phyloP scores from a whole-genome alignment of 208 protist species.

The Cochliopodium minus region DNA sequence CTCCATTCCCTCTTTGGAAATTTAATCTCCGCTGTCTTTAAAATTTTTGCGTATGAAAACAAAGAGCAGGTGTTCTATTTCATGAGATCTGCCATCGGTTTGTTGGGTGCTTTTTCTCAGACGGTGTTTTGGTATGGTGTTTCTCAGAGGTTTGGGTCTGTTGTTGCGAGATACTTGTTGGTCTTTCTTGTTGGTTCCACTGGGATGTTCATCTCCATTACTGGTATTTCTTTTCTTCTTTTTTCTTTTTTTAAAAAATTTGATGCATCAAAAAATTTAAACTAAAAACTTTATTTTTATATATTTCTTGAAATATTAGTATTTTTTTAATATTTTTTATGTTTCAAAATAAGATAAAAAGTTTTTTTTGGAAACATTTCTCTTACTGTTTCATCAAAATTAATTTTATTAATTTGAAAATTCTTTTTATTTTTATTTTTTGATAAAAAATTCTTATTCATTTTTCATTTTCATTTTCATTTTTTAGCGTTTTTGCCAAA shows the following conservation, averaged over 20 bases:
- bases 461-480: no score
- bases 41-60: conserved; percentile 5
- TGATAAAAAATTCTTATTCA: no score
- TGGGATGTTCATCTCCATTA: background rate
- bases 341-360: no score
- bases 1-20: conserved; percentile 29
- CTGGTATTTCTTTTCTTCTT: conserved; percentile 3
- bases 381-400: no score
- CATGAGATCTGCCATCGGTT: conserved; percentile 12
- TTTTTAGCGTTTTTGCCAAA: no score
- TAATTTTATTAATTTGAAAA: no score
- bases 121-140: conserved; percentile 11
- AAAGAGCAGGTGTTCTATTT: conserved; percentile 12
- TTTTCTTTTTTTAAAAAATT: conserved; percentile 9
- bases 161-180: background rate
- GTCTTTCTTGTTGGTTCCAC: background rate
- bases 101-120: conserved; percentile 24
- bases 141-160: background rate
- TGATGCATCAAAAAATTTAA: no score
- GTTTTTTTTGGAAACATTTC: no score
- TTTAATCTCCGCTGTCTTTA: background rate
- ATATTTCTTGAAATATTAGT: no score
- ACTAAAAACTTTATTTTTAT: no score
- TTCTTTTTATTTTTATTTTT: no score
- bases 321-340: no score